Evolutionary conservation across 441 rosid species (phyloP), one percentile per base, ranked within the genome.

Genomic region (Pelargonium citronellum): DNA sequence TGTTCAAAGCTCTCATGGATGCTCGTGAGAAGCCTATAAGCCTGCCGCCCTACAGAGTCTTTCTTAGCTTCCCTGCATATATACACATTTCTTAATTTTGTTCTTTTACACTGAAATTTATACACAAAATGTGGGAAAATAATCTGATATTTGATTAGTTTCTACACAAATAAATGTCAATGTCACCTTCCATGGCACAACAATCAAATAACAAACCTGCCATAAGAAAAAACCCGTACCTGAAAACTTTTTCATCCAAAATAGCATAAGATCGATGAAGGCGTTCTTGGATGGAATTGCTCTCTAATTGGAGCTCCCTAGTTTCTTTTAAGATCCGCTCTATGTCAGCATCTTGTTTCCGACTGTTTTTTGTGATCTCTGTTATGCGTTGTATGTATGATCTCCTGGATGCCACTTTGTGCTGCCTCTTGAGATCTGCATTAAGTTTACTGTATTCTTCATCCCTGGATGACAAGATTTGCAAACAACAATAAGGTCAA

Each of bases 281-380:
- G 64, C 97, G 82, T 71, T 91, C 98, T 80, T 74, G 95, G 66
- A 91, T 87, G 72, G 87, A 83, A 75, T 93, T 93, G 74, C 96
- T 93, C 75, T 93, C 91, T 73, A 88, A 58, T 75, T 93, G 97
- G 72, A 93, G 85, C 79, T 79, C 90, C 83, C 96, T 86, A n/a
- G 91, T 92, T 72, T 89, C 97, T 78, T 78, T 82, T 76, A 88
- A 77, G 70, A 92, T 92, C 69, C 79, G 81, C 74, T 87, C 91
- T 44, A 89, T 79, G 69, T 91, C 98, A 67, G 82, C 81, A 68
- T 91, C 96, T 75, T 86, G 87, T 82, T 93, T 91, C 61, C 89
- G 78, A 71, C 96, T 87, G 75, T 88, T 93, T 77, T 88, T 91
- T 0, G 97, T 86, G 30, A 93, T 93, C 84, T 93, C 96, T 73